A percentile compares a stretch with the other conserved stretches of the same genome.
These are phyloP conservation scores for Lachancea lanzarotensis DNA, from an alignment of 805 yeast species.

Conservation along the genomic window DNA sequence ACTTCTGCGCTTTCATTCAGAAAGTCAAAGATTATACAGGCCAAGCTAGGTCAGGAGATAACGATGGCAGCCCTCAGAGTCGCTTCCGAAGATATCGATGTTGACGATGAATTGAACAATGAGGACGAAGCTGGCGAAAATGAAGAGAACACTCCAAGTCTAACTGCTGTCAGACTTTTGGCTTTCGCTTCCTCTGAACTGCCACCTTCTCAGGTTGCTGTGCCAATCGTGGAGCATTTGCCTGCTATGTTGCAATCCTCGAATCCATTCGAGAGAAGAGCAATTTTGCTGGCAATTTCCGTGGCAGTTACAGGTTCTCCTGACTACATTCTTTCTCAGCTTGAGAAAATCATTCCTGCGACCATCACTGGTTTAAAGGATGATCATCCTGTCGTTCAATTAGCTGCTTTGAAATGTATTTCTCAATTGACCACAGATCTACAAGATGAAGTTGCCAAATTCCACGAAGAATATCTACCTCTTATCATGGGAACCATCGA, in stretches of 20 bases:
- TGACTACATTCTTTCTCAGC: conserved; percentile 74
- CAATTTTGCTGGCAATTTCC: conserved; percentile 74
- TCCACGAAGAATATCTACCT: conserved; percentile 78
- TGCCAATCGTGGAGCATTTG: conserved; percentile 64
- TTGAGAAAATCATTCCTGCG: conserved; percentile 65
- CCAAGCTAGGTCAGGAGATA: conserved; percentile 78
- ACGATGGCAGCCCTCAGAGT: conserved; percentile 67
- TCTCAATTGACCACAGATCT: conserved; percentile 74
- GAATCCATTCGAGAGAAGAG: conserved; percentile 79
- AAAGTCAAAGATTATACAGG: conserved; percentile 69
- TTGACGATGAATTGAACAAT: conserved; percentile 62
- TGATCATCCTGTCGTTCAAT: conserved; percentile 63
- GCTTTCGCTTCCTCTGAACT: conserved; percentile 73
- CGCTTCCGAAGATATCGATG: conserved; percentile 77
- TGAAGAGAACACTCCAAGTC: conserved; percentile 77
- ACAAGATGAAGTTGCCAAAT: conserved; percentile 77
- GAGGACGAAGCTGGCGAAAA: conserved; percentile 90
- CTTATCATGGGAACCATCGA: conserved; percentile 82
- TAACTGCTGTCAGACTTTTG: conserved; percentile 73
- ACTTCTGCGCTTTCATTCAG: conserved; percentile 73
- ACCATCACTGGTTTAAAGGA: conserved; percentile 75
- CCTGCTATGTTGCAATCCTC: conserved; percentile 51
- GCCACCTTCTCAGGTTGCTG: conserved; percentile 89
- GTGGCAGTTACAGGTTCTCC: conserved; percentile 90
- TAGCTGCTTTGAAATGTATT: conserved; percentile 79